Evolutionary conservation across 176 grass and related monocot species (phyloP).

Genomic region (Bolboschoenus planiculmis): DNA sequence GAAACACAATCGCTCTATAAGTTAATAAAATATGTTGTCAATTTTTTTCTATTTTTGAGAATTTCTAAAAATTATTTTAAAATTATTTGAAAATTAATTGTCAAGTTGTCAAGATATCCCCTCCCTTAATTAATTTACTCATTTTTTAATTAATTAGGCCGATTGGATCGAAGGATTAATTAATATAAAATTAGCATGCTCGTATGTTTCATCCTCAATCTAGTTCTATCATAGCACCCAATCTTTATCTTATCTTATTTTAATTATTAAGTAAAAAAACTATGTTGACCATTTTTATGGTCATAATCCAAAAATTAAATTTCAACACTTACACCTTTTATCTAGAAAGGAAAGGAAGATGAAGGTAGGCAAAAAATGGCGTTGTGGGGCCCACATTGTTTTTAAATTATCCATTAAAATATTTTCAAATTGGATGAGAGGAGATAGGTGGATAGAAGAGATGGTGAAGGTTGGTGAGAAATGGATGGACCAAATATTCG

Average conservation of each 20-base stretch:
- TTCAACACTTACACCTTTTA: neutral
- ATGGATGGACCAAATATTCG: neutral
- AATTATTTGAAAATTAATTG: too few relatives aligned
- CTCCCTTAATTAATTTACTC: too few relatives aligned
- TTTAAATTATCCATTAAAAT: neutral
- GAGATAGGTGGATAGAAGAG: neutral
- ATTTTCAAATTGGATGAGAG: neutral
- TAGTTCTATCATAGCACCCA: too few relatives aligned
- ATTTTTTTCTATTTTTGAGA: too few relatives aligned
- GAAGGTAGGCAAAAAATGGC: neutral
- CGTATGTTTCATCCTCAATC: neutral
- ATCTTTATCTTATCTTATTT: too few relatives aligned
- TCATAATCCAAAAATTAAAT: neutral
- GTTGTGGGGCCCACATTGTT: neutral
- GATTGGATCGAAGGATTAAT: neutral
- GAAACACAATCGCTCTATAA: too few relatives aligned
- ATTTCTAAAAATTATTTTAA: too few relatives aligned
- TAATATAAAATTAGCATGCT: neutral
- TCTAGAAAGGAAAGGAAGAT: neutral
- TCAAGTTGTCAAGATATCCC: too few relatives aligned
- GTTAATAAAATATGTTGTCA: too few relatives aligned
- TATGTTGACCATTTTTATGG: neutral
- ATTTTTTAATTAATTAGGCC: neutral
- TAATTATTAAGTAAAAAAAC: neutral
- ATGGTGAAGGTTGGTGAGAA: slow-evolving; percentile 5